These are phyloP conservation scores for Xylaria flabelliformis DNA, from an alignment of 495 filamentous ascomycete genomes.

Conservation along the genomic window DNA sequence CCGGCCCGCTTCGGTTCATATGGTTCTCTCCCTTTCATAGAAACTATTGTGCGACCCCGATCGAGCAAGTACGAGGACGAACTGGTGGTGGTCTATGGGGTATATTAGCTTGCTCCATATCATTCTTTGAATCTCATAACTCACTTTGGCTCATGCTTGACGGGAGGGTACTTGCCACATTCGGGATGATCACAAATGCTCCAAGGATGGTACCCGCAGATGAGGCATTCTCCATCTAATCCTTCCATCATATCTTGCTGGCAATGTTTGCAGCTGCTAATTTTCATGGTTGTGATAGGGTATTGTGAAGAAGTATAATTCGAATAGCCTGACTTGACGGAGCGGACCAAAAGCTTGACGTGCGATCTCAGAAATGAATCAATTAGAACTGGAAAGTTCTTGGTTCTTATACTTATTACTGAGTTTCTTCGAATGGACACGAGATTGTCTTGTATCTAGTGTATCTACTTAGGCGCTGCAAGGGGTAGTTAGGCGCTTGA, in stretches of 20 bases:
- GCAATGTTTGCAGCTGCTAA: constrained; percentile 11
- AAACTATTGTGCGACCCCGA: neutral
- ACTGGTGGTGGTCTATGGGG: neutral
- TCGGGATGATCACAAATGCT: neutral
- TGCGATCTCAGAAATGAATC: neutral
- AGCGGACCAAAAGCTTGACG: neutral
- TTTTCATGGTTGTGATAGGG: neutral
- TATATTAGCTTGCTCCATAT: neutral
- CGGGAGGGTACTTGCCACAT: constrained; percentile 1
- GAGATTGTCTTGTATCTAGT: neutral
- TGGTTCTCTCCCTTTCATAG: neutral
- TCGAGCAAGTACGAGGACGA: neutral
- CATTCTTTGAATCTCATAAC: neutral
- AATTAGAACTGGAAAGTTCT: neutral
- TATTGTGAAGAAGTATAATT: neutral
- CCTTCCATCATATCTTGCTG: neutral
- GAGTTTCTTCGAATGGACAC: neutral
- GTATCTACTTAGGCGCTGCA: neutral
- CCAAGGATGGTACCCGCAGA: constrained; percentile 5
- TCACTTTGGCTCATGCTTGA: constrained; percentile 13
- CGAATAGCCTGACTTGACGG: neutral
- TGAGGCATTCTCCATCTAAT: neutral
- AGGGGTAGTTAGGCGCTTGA: neutral
- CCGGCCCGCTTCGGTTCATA: neutral
- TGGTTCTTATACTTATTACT: neutral